Base-by-base conservation (phyloP, 495 filamentous ascomycete species). In the Margaritispora aquatica region DNA sequence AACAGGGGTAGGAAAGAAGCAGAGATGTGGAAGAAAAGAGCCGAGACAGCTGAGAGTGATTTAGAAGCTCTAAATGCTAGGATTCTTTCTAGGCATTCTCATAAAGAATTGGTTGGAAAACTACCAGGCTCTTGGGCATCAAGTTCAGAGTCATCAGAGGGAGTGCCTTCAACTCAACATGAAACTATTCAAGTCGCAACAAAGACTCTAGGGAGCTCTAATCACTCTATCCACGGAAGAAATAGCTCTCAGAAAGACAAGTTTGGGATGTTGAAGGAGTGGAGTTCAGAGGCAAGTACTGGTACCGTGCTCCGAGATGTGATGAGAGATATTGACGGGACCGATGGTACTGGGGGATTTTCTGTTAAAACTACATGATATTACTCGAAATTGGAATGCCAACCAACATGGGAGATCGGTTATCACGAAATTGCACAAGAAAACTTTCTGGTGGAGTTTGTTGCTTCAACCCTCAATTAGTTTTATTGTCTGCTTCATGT, bases 11-110 rank as follows among this genome's bases (percentile, higher is more conserved):
- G 72, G 53, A 68, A 68, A 23, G 77, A 82, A 49, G 64, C 70
- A 41, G 59, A 66, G 27, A 66, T 69, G 52, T 85, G 82, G 81
- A 73, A 72, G 53, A 69, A 66, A 24, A 69, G 77, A 51, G 81
- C 81, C 0, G 73, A 80, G 65, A 63, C 68, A 13, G 78, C 80
- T 0, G 80, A 84, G 71, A 73, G 68, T 63, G 69, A 72, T 23
- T 65, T 81, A 0, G 59, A 64, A 10, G 48, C 38, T 49, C 0
- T 29, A 36, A n/a, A 17, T 57, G 5, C 27, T 47, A 1, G 19
- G 26, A 54, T 36, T 54, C 22, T 58, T 24, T 34, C 44, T 7
- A 36, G 4, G 24, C 11, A 22, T 19, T 54, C 36, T 65, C 17
- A 34, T n/a, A 47, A 13, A 47, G 22, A n/a, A 17, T n/a, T 51